Percentiles rank a stretch among this genome's conserved stretches.
These are phyloP conservation scores for Inosperma sp. DNA, from an alignment of 768 basidiomycete genomes.

Conservation along the genomic window DNA sequence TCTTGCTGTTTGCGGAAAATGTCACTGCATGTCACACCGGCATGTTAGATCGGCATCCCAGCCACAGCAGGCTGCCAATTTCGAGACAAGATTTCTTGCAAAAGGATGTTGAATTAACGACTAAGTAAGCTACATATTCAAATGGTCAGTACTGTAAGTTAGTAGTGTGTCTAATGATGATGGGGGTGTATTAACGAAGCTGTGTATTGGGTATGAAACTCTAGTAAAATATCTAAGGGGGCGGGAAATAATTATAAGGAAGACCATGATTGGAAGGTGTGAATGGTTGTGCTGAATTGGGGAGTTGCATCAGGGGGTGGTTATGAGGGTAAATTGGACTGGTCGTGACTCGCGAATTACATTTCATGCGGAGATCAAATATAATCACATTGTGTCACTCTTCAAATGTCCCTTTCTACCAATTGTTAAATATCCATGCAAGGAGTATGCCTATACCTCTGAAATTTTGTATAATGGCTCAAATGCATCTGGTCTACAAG, in stretches of 20 bases:
- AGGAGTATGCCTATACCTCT: not conserved
- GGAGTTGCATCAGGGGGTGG: not conserved
- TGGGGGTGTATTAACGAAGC: not conserved
- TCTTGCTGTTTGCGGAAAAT: constrained; percentile 4
- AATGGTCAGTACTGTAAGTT: too few relatives aligned
- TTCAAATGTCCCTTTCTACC: not conserved
- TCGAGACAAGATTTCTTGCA: not conserved
- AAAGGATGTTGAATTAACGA: not conserved
- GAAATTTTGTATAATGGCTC: not conserved
- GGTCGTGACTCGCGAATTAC: too few relatives aligned
- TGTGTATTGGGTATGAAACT: not conserved
- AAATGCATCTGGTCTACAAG: not conserved
- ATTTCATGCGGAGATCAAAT: too few relatives aligned
- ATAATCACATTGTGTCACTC: too few relatives aligned
- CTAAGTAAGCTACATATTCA: not conserved
- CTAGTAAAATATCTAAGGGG: not conserved
- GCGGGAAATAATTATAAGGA: not conserved
- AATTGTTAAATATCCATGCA: not conserved
- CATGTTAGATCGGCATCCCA: not conserved
- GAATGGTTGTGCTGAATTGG: too few relatives aligned
- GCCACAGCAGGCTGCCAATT: not conserved
- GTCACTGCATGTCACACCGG: not conserved
- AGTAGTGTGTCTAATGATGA: too few relatives aligned
- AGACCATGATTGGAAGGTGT: too few relatives aligned
- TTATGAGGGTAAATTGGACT: not conserved